Conservation (phyloP, 2,329 filamentous ascomycete genomes). For the Onygenales sp. region DNA sequence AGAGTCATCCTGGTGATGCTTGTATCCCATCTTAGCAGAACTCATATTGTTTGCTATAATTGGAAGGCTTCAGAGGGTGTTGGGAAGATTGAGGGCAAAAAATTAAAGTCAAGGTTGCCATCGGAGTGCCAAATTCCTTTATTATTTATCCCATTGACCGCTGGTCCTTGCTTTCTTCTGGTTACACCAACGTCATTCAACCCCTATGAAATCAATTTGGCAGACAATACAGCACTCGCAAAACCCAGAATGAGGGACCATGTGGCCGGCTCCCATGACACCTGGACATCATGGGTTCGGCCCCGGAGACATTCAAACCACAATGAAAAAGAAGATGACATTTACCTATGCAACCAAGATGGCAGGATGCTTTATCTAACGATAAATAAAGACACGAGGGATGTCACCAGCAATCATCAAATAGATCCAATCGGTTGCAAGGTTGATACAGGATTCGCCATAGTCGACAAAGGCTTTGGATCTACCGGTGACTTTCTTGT, state of each 20-base stretch:
- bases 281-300: conserved; percentile 80
- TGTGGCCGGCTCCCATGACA: conserved; percentile 3
- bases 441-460: conserved; percentile 74
- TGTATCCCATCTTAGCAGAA: conserved; percentile 34
- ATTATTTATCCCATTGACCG: conserved; percentile 61
- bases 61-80: conserved; percentile 40
- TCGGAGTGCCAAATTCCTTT: conserved; percentile 49
- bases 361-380: conserved; percentile 67
- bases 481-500: conserved; percentile 67
- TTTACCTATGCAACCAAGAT: conserved; percentile 84
- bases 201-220: conserved; percentile 12
- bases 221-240: neutral
- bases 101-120: conserved; percentile 22
- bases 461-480: conserved; percentile 47
- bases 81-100: conserved; percentile 17
- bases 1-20: conserved; percentile 69
- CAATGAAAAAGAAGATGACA: conserved; percentile 58
- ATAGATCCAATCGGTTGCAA: conserved; percentile 62
- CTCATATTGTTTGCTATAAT: conserved; percentile 41
- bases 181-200: conserved; percentile 52
- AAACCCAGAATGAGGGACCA: neutral
- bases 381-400: conserved; percentile 43
- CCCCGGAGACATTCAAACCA: conserved; percentile 59
- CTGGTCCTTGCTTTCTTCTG: conserved; percentile 61
- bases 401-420: conserved; percentile 42